These are phyloP conservation scores for Helianthus annuus DNA, from an alignment of 129 eudicot genomes.

Conservation along the genomic window DNA sequence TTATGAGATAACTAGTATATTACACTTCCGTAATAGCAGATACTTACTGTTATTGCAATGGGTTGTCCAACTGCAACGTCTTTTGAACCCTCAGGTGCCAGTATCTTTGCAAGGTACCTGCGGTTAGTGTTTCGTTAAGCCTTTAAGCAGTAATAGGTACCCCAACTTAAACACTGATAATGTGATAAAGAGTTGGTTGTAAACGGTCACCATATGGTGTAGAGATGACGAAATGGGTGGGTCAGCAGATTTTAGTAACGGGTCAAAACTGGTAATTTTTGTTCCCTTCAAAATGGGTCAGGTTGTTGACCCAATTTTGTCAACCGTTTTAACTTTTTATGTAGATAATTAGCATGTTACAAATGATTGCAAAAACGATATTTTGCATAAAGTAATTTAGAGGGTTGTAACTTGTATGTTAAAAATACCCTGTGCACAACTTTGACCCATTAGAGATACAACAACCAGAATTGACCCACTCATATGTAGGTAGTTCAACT, in stretches of 20 bases:
- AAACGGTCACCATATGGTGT: neutral
- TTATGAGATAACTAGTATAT: neutral
- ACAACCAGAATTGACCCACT: neutral
- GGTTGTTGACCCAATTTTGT: neutral
- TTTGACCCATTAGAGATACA: neutral
- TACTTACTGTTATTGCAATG: conserved; percentile 88
- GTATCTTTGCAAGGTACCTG: conserved; percentile 89
- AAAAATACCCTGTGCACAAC: neutral
- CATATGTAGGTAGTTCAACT: neutral
- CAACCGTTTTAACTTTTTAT: neutral
- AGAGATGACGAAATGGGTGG: neutral
- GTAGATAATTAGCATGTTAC: neutral
- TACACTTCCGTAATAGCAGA: conserved; percentile 6
- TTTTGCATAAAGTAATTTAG: neutral
- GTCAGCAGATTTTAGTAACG: neutral
- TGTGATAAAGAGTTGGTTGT: neutral
- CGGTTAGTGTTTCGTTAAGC: conserved; percentile 24
- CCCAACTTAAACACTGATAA: conserved; percentile 21
- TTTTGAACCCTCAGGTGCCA: conserved; percentile 95
- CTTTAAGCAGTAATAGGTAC: conserved; percentile 14
- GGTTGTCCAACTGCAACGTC: conserved; percentile 90
- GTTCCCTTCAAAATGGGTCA: neutral
- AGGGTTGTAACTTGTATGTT: neutral
- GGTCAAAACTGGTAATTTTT: neutral
- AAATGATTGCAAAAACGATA: neutral